phyloP scores from a whole-genome alignment of 2,329 filamentous ascomycete genomes.

The Biscogniauxia sp. region DNA sequence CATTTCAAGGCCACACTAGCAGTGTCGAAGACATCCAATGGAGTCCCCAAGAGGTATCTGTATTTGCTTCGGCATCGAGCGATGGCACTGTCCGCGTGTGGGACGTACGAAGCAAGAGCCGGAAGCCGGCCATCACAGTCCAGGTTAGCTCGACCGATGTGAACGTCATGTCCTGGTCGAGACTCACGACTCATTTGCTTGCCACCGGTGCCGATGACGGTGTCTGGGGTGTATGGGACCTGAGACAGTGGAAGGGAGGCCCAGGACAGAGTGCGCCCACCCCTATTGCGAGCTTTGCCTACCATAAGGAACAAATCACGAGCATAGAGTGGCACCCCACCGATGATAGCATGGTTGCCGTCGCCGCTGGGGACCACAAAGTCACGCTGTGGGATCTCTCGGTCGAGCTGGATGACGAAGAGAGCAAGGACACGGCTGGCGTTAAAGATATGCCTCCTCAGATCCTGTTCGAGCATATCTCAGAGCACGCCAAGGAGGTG shows the following conservation, averaged over 20 bases:
- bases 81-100: constrained; percentile 95
- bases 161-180: constrained; percentile 96
- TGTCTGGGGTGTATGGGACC: constrained; percentile 92
- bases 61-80: constrained; percentile 90
- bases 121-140: constrained; percentile 82
- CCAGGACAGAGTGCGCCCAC: constrained; percentile 56
- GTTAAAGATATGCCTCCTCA: constrained; percentile 91
- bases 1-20: constrained; percentile 79
- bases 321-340: constrained; percentile 96
- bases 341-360: constrained; percentile 91
- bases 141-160: constrained; percentile 82
- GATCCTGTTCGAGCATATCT: constrained; percentile 93
- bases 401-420: constrained; percentile 95
- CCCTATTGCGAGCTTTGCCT: constrained; percentile 89
- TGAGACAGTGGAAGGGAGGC: constrained; percentile 86
- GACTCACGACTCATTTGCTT: constrained; percentile 81
- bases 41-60: constrained; percentile 88
- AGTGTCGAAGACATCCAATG: constrained; percentile 96
- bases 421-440: constrained; percentile 84
- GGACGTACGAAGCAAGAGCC: constrained; percentile 89
- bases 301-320: constrained; percentile 96
- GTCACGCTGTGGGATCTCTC: constrained; percentile 95
- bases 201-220: constrained; percentile 93
- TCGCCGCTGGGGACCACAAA: constrained; percentile 90
- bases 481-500: constrained; percentile 89